phyloP scores from a whole-genome alignment of 1,284 basidiomycete genomes.

The Rhodotorula sp. region DNA sequence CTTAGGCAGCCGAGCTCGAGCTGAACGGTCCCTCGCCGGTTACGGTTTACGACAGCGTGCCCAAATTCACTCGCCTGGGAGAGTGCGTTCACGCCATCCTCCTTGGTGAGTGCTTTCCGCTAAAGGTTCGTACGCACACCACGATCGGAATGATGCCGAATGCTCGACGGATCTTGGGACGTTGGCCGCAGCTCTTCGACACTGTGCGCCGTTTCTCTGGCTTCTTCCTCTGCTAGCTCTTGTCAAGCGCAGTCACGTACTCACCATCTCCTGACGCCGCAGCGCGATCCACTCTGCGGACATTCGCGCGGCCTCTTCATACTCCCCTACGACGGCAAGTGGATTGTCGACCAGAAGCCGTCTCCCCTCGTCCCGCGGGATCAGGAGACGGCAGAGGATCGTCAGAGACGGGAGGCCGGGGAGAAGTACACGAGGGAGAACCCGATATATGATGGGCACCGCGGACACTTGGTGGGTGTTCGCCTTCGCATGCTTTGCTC shows the following conservation, averaged over 20 bases:
- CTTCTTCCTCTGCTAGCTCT: too few species aligned
- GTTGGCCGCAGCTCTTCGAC: conserved; percentile 16
- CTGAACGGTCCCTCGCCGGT: conserved; percentile 3
- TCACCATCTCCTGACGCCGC: too few species aligned
- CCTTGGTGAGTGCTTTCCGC: neutral
- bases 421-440: conserved; percentile 8
- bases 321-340: conserved; percentile 11
- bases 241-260: too few species aligned
- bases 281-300: conserved; percentile 13
- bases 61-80: conserved; percentile 10
- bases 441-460: conserved; percentile 9
- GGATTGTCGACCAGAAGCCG: conserved; percentile 17
- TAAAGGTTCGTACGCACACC: neutral
- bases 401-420: neutral
- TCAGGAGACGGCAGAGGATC: conserved; percentile 7
- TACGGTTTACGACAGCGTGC: conserved; percentile 8
- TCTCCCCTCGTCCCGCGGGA: conserved; percentile 11
- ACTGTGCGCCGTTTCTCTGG: neutral
- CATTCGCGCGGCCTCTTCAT: conserved; percentile 9
- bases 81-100: neutral
- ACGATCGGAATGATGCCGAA: conserved; percentile 19
- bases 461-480: conserved; percentile 10
- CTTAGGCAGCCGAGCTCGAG: conserved; percentile 3
- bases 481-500: neutral
- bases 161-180: conserved; percentile 16